These are phyloP conservation scores for Septoria petroselini DNA, from an alignment of 2,329 filamentous ascomycete genomes.

Conservation along the genomic window DNA sequence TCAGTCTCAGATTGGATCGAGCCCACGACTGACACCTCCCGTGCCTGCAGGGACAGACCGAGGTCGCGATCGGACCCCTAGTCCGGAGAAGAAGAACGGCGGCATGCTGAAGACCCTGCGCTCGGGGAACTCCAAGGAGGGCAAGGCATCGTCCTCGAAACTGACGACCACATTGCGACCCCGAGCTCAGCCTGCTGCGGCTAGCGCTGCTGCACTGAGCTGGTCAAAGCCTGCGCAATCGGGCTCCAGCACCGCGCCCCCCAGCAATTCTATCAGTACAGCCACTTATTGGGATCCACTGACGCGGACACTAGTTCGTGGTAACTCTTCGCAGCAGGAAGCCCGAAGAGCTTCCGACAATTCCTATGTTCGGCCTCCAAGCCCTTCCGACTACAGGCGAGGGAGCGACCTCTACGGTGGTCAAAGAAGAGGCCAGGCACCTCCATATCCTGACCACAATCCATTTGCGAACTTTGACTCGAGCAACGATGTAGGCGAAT, in stretches of 20 bases:
- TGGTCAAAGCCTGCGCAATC: conserved; percentile 44
- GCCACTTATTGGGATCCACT: conserved; percentile 37
- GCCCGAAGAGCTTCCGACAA: conserved; percentile 29
- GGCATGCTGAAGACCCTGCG: conserved; percentile 49
- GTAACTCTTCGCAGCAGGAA: conserved; percentile 14
- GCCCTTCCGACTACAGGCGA: conserved; percentile 33
- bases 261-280: conserved; percentile 11
- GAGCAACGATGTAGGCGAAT: conserved; percentile 30
- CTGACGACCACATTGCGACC: conserved; percentile 46
- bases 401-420: conserved; percentile 20
- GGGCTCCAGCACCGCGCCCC: conserved; percentile 3
- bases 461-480: conserved; percentile 31
- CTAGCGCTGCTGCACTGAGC: conserved; percentile 62
- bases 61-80: conserved; percentile 55
- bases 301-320: conserved; percentile 33
- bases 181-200: conserved; percentile 53
- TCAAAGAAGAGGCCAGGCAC: conserved; percentile 18
- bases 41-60: conserved; percentile 9
- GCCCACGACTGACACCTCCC: conserved; percentile 26
- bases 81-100: conserved; percentile 58
- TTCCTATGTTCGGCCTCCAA: conserved; percentile 31
- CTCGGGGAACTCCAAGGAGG: conserved; percentile 31
- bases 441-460: conserved; percentile 36
- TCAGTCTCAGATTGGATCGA: conserved; percentile 18
- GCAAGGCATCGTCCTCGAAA: conserved; percentile 40